phyloP scores from a whole-genome alignment of 2,329 filamentous ascomycete species.

The Cladosporium sp. region DNA sequence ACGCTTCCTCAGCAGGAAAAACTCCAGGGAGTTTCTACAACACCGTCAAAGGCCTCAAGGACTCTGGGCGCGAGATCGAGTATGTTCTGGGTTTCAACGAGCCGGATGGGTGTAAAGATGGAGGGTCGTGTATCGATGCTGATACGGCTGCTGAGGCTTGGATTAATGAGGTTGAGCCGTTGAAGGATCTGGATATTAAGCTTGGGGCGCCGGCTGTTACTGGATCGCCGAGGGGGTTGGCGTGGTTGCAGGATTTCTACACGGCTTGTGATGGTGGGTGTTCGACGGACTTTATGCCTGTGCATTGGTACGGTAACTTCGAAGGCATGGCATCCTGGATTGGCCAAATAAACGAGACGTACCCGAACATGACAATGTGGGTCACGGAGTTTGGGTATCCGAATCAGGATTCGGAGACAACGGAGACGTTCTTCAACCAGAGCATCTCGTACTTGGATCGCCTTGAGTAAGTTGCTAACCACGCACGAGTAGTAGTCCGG shows the following conservation, averaged over 20 bases:
- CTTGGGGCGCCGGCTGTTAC: constrained; percentile 72
- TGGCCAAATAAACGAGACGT: constrained; percentile 56
- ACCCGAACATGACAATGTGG: constrained; percentile 63
- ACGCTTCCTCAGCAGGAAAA: constrained; percentile 50
- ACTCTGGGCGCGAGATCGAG: constrained; percentile 57
- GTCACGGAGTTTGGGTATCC: constrained; percentile 72
- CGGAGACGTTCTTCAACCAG: constrained; percentile 68
- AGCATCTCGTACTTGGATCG: constrained; percentile 67
- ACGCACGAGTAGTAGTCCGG: neutral
- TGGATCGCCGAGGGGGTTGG: constrained; percentile 58
- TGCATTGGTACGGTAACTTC: constrained; percentile 65
- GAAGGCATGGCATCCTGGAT: constrained; percentile 67
- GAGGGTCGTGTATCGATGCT: constrained; percentile 65
- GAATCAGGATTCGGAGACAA: constrained; percentile 56
- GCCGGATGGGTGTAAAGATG: constrained; percentile 62
- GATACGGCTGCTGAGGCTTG: constrained; percentile 65
- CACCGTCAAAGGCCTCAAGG: constrained; percentile 58
- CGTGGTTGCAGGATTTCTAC: constrained; percentile 69
- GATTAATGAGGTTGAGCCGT: constrained; percentile 70
- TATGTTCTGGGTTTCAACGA: constrained; percentile 80
- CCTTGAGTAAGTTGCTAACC: constrained; percentile 45
- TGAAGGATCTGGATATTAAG: constrained; percentile 62
- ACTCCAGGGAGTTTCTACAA: constrained; percentile 58
- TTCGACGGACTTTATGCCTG: constrained; percentile 51
- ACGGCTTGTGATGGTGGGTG: constrained; percentile 55